A percentile compares a stretch with the other conserved stretches of the same genome.
These are phyloP conservation scores for Takashimella koratensis DNA, from an alignment of 1,284 basidiomycete genomes.

Conservation along the genomic window DNA sequence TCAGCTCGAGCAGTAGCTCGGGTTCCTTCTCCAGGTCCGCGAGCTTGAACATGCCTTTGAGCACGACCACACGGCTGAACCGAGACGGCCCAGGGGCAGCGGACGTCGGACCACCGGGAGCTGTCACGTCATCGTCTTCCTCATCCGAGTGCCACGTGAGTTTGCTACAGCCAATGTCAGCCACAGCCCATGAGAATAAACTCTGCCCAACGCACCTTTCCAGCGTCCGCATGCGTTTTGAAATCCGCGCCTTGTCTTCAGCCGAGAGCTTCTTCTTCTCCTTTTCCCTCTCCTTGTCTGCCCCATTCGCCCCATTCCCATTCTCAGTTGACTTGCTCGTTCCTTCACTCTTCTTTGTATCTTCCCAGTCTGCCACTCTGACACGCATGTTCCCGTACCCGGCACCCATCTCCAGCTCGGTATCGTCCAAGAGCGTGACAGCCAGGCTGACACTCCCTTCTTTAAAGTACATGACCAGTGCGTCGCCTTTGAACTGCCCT, in stretches of 20 bases:
- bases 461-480: conserved; percentile 94
- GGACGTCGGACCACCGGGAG: conserved; percentile 29
- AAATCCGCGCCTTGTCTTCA: conserved; percentile 74
- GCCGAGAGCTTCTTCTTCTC: conserved; percentile 59
- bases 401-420: conserved; percentile 77
- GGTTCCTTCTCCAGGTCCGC: conserved; percentile 84
- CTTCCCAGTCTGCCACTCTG: conserved; percentile 73
- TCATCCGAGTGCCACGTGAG: conserved; percentile 43
- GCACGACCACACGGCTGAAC: conserved; percentile 75
- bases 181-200: background rate
- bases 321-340: conserved; percentile 32
- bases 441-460: conserved; percentile 89
- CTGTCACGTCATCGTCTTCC: conserved; percentile 33
- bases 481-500: conserved; percentile 91
- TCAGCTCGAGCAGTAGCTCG: conserved; percentile 62
- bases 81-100: conserved; percentile 49
- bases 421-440: conserved; percentile 83
- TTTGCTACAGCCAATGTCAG: conserved; percentile 28
- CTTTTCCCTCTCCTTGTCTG: conserved; percentile 70
- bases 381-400: conserved; percentile 71
- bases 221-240: conserved; percentile 78
- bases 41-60: conserved; percentile 92
- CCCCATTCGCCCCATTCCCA: conserved; percentile 60
- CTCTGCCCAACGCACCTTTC: conserved; percentile 63
- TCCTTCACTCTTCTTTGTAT: conserved; percentile 72